Evolutionary conservation across 2,329 filamentous ascomycete genomes (phyloP).

Genomic region (Fusarium coffeatum): DNA sequence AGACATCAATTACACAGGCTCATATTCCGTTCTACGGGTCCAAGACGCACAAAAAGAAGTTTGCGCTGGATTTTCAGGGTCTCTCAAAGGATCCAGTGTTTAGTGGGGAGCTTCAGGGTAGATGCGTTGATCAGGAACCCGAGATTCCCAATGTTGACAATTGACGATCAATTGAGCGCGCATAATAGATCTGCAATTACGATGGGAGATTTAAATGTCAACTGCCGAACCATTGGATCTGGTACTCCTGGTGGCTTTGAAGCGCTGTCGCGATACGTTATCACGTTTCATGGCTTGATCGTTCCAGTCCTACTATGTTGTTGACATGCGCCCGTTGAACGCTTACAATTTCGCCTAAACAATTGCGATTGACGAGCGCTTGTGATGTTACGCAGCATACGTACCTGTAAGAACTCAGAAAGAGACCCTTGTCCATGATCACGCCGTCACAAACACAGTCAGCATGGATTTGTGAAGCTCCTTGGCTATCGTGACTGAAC

Average conservation of each 20-base stretch:
- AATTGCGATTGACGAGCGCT: not conserved
- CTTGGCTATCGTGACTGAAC: not conserved
- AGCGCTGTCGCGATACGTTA: not conserved
- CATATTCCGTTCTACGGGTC: too few relatives aligned
- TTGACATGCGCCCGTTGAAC: fast-evolving
- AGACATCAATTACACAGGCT: too few relatives aligned
- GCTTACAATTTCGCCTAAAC: not conserved
- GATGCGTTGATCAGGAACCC: not conserved
- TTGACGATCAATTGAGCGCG: not conserved
- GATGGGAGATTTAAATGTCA: fast-evolving
- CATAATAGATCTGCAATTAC: not conserved
- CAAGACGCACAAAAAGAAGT: slow-evolving; percentile 3
- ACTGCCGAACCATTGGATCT: not conserved
- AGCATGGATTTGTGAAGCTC: not conserved
- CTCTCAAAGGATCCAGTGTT: not conserved
- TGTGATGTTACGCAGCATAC: not conserved
- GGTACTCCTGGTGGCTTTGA: not conserved
- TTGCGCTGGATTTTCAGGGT: slow-evolving; percentile 22
- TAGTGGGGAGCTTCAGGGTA: slow-evolving; percentile 18
- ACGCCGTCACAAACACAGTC: not conserved
- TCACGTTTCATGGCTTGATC: not conserved
- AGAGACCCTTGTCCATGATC: not conserved
- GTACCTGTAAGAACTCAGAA: not conserved
- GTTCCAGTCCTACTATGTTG: too few relatives aligned
- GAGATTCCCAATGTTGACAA: not conserved